Conservation (phyloP, 441 rosid species). For the Rhodomyrtus psidioides region DNA sequence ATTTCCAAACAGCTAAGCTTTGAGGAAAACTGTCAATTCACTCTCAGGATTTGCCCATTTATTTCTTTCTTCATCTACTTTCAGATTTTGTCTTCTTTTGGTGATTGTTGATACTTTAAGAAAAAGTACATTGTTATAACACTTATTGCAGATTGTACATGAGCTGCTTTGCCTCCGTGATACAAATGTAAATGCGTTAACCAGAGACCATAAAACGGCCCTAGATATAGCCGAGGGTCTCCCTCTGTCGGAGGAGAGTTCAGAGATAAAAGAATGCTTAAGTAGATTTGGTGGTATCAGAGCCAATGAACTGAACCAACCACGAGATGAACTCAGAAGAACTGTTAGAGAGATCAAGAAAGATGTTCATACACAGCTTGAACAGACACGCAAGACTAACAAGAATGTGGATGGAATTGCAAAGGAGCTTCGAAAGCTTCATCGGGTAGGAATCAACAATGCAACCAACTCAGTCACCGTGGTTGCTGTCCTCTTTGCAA, state of each 20-base stretch:
- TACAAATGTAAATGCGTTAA: constrained; percentile 65
- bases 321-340: constrained; percentile 66
- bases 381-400: constrained; percentile 78
- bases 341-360: constrained; percentile 73
- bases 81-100: neutral
- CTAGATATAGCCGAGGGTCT: constrained; percentile 81
- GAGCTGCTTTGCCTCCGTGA: constrained; percentile 57
- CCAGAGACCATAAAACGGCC: constrained; percentile 76
- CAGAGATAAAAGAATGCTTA: constrained; percentile 54
- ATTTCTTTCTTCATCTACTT: neutral
- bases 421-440: constrained; percentile 66
- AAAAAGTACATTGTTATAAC: neutral
- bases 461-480: constrained; percentile 89
- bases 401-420: constrained; percentile 74
- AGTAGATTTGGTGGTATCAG: constrained; percentile 55
- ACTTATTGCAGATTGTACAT: constrained; percentile 53
- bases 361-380: constrained; percentile 76
- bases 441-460: constrained; percentile 78
- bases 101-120: neutral
- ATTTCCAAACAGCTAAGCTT: neutral
- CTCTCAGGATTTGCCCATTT: neutral
- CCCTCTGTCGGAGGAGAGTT: constrained; percentile 56
- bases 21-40: neutral
- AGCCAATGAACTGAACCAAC: constrained; percentile 72
- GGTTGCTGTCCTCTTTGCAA: constrained; percentile 85